Base-by-base conservation (phyloP, 805 yeast species). In the Komagataella phaffii region DNA sequence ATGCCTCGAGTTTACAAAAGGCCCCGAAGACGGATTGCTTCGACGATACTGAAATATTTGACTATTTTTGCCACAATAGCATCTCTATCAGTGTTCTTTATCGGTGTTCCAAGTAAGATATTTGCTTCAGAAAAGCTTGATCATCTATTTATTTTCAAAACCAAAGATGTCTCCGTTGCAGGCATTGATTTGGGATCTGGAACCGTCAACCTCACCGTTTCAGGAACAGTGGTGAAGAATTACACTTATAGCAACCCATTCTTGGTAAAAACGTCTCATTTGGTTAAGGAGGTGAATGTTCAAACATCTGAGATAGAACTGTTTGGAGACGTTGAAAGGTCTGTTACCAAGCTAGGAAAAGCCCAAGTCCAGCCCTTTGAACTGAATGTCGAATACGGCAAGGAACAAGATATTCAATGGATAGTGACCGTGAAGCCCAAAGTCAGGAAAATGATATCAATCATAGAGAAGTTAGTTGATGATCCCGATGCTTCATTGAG, bases 351-450 rank as follows among this genome's bases (percentile, higher is more conserved):
- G 17, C 52, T 72, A 45, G 75, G 76, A 1, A 53, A 53, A 1
- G 64, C 66, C 5, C 55, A 59, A 17, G 59, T 70, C 1, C 60
- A 70, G 2, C 66, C 67, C 14, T 67, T 72, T 51, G 50, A 53
- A 12, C 66, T 71, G 7, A 56, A 56, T 10, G 65, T 68, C n/a
- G 59, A 53, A 3, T 61, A 70, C 50, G 56, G 58, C 1, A 49
- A 53, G 3, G 49, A 50, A 2, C 64, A 69, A 2, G 55, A 54
- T 0, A 44, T 72, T 43, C 60, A 61, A 21, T 48, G 69, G 47
- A 51, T 58, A 30, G 53, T 69, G 17, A 61, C 64, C 0, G 53
- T 69, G 2, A 60, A 58, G 50, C 75, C 75, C 6, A 59, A 67
- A n/a, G 54, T 71, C 14, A 69, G 65, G 50, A 55, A 59, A 44